Conservation (phyloP, 352 stramenopile genomes). For the Phytophthora palmivora region DNA sequence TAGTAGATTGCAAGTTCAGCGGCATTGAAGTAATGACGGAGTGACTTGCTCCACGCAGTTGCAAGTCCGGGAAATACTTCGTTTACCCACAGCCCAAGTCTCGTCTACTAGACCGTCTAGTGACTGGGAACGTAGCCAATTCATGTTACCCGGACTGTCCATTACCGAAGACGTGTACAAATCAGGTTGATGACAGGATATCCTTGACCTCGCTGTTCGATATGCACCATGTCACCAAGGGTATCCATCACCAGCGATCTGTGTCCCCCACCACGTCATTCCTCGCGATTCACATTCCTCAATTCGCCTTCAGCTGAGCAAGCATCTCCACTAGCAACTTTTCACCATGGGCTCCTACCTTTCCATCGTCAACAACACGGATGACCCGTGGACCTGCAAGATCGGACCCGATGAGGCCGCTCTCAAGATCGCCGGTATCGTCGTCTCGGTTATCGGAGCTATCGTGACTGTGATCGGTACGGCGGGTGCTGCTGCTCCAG, state of each 20-base stretch:
- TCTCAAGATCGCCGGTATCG: too few species aligned
- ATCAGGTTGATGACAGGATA: constrained; percentile 4
- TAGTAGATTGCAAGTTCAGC: neutral
- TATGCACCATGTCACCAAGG: neutral
- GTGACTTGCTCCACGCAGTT: constrained; percentile 4
- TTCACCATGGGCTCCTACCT: constrained; percentile 50
- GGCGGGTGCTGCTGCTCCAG: too few species aligned
- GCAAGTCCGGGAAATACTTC: constrained; percentile 17
- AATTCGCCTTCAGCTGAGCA: constrained; percentile 14
- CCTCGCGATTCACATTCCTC: constrained; percentile 16
- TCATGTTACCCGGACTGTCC: constrained; percentile 2
- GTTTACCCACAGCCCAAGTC: constrained; percentile 2
- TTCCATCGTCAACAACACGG: constrained; percentile 55
- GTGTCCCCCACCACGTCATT: neutral
- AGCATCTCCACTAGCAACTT: constrained; percentile 11
- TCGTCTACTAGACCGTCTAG: constrained; percentile 5
- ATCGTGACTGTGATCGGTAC: too few species aligned
- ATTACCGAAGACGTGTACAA: constrained; percentile 6
- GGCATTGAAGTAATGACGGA: constrained; percentile 1
- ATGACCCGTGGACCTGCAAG: constrained; percentile 47
- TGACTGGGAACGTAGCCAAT: constrained; percentile 8
- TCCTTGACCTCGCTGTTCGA: constrained; percentile 13
- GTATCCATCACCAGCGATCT: neutral
- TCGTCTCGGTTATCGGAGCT: too few species aligned
- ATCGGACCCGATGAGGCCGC: too few species aligned